Evolutionary conservation across 164 flowering plant genomes (phyloP).

Genomic region (Vitis rotundifolia): DNA sequence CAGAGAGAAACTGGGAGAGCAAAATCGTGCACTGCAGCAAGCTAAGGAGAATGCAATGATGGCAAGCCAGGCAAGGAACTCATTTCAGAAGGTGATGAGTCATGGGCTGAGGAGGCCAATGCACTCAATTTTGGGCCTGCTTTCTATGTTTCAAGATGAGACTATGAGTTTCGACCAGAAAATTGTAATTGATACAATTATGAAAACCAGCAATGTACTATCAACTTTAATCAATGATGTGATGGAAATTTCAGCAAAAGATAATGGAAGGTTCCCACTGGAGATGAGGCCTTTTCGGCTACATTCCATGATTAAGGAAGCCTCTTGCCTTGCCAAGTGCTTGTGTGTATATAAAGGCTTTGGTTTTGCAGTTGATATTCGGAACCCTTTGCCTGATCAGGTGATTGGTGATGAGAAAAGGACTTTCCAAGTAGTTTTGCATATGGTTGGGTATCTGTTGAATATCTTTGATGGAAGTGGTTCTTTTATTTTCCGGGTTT

Average conservation of each 20-base stretch:
- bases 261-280: conserved; percentile 29
- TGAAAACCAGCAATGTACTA: conserved; percentile 45
- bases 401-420: conserved; percentile 65
- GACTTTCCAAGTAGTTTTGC: conserved; percentile 57
- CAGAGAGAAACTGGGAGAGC: conserved; percentile 53
- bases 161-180: conserved; percentile 33
- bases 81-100: conserved; percentile 63
- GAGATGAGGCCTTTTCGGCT: conserved; percentile 42
- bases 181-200: conserved; percentile 50
- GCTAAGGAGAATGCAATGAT: conserved; percentile 52
- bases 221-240: conserved; percentile 58
- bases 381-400: conserved; percentile 44
- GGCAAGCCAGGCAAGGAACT: conserved; percentile 57
- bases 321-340: conserved; percentile 46
- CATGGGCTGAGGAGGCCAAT: conserved; percentile 57
- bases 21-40: conserved; percentile 47
- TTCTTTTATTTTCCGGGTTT: conserved; percentile 33
- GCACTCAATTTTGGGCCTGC: conserved; percentile 53
- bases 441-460: conserved; percentile 56
- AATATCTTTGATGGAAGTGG: conserved; percentile 22
- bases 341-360: conserved; percentile 40
- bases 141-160: conserved; percentile 49
- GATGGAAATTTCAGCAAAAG: conserved; percentile 40
- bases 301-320: conserved; percentile 52
- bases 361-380: conserved; percentile 37